phyloP scores from a whole-genome alignment of 331 rosid genomes.

The Prunus yedoensis region DNA sequence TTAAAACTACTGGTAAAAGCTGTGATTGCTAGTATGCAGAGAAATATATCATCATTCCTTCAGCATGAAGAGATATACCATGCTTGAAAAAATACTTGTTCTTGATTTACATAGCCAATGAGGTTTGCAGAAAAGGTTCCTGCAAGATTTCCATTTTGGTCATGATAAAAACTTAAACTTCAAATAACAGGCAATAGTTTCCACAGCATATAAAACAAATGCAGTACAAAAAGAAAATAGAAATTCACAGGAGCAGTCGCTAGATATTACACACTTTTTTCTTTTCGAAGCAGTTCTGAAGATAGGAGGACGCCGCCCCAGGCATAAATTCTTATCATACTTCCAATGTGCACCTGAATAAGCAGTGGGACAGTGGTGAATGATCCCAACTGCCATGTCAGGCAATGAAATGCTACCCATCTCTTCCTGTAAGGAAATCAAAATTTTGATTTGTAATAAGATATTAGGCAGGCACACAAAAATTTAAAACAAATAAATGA shows the following conservation, averaged over 20 bases:
- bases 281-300: constrained; percentile 26
- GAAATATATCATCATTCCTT: background rate
- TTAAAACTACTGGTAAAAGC: background rate
- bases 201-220: background rate
- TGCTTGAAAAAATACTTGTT: constrained; percentile 38
- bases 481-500: background rate
- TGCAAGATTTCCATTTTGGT: constrained; percentile 31
- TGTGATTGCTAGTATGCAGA: background rate
- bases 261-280: constrained; percentile 20
- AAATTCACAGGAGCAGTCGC: background rate
- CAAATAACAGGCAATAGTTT: background rate
- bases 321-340: background rate
- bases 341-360: constrained; percentile 22
- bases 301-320: constrained; percentile 22
- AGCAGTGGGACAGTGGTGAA: constrained; percentile 31
- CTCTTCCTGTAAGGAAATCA: constrained; percentile 31
- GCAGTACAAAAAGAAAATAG: background rate
- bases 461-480: background rate
- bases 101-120: constrained; percentile 39
- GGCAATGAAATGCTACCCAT: constrained; percentile 52
- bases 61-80: constrained; percentile 26
- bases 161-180: constrained; percentile 16
- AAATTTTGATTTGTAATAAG: background rate
- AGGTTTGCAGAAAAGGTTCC: constrained; percentile 35
- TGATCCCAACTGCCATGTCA: constrained; percentile 41